phyloP scores from a whole-genome alignment of 768 basidiomycete species.

The Suillus placidus region DNA sequence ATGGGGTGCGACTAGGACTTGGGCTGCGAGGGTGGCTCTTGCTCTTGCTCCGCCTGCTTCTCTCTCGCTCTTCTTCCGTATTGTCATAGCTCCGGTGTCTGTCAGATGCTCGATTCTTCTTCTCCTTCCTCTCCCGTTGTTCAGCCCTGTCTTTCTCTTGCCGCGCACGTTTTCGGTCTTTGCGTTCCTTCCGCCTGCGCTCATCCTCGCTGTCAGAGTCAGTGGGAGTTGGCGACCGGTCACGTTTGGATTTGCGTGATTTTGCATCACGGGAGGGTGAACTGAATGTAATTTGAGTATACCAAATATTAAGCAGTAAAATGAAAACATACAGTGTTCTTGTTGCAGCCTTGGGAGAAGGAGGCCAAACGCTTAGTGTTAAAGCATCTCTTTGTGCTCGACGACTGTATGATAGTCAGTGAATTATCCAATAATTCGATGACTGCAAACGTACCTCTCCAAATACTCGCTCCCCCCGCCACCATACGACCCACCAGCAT shows the following conservation, averaged over 20 bases:
- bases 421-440: background rate
- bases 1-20: constrained; percentile 38
- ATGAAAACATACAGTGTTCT: constrained; percentile 52
- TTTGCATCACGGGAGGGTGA: constrained; percentile 56
- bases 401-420: constrained; percentile 51
- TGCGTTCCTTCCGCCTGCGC: constrained; percentile 56
- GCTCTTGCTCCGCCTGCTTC: constrained; percentile 35
- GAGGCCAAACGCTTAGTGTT: constrained; percentile 74
- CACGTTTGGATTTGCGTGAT: constrained; percentile 61
- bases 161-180: constrained; percentile 59
- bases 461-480: constrained; percentile 52
- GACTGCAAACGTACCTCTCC: constrained; percentile 56
- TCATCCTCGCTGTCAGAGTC: constrained; percentile 58
- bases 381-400: constrained; percentile 63
- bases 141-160: constrained; percentile 50
- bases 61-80: constrained; percentile 40
- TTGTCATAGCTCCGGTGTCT: constrained; percentile 40
- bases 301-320: background rate
- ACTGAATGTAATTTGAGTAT: constrained; percentile 36
- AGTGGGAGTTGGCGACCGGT: constrained; percentile 48
- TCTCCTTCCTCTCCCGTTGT: constrained; percentile 41
- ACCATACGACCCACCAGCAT: constrained; percentile 35
- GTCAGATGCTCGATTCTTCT: constrained; percentile 34
- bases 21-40: constrained; percentile 37
- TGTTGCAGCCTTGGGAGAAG: constrained; percentile 71